Evolutionary conservation across 345 rosid genomes (phyloP).

Genomic region (Syzygium jambos): DNA sequence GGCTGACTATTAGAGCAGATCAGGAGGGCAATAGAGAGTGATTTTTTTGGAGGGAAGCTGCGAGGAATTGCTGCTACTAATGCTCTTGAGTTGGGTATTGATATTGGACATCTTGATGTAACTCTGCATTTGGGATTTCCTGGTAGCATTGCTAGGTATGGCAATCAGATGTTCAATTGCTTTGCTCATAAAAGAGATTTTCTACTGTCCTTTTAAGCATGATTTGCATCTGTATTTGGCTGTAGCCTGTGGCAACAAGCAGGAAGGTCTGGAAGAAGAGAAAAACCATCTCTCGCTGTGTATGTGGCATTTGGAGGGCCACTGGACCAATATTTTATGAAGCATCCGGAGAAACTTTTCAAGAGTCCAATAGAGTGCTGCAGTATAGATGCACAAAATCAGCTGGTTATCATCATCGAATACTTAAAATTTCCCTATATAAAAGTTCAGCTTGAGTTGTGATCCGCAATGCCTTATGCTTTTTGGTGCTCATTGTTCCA

Average conservation of each 20-base stretch:
- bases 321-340: conserved; percentile 92
- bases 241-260: conserved; percentile 96
- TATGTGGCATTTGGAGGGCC: conserved; percentile 84
- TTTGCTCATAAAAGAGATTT: neutral
- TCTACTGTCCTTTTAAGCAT: neutral
- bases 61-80: conserved; percentile 92
- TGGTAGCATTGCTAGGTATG: conserved; percentile 89
- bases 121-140: conserved; percentile 97
- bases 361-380: conserved; percentile 79
- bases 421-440: neutral
- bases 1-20: conserved; percentile 34
- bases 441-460: neutral
- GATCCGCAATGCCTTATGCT: neutral
- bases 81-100: conserved; percentile 97
- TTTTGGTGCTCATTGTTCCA: conserved; percentile 17
- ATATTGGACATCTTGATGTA: conserved; percentile 91
- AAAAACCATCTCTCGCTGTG: conserved; percentile 73
- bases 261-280: conserved; percentile 95
- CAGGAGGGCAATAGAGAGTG: conserved; percentile 77
- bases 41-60: conserved; percentile 76
- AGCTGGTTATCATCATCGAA: conserved; percentile 31
- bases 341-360: conserved; percentile 74
- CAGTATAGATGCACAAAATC: conserved; percentile 76
- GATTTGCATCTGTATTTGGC: neutral
- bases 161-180: neutral